These are phyloP conservation scores for Macrolepiota dolichaula DNA, from an alignment of 768 basidiomycete species.

Conservation along the genomic window DNA sequence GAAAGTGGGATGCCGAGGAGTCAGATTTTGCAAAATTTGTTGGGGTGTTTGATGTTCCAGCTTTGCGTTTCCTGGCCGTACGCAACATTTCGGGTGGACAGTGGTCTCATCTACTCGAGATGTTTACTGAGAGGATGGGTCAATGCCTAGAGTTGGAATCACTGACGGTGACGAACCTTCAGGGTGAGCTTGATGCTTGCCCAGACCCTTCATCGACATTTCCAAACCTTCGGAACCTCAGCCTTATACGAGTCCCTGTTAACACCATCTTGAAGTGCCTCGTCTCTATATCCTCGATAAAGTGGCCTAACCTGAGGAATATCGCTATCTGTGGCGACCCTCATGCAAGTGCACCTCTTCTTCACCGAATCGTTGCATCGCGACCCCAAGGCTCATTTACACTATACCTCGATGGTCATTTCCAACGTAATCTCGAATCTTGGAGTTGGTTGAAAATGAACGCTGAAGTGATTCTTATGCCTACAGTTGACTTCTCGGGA, in stretches of 20 bases:
- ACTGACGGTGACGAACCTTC: conserved; percentile 9
- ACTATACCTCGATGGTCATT: conserved; percentile 20
- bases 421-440: conserved; percentile 21
- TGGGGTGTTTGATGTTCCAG: conserved; percentile 19
- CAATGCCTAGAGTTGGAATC: conserved; percentile 10
- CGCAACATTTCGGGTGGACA: conserved; percentile 7
- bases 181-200: not conserved
- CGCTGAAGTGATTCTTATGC: conserved; percentile 17
- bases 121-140: conserved; percentile 7
- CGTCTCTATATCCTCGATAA: not conserved
- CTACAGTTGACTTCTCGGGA: not conserved
- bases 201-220: conserved; percentile 20
- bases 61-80: conserved; percentile 6
- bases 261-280: conserved; percentile 23
- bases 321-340: conserved; percentile 22
- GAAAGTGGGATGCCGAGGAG: not conserved
- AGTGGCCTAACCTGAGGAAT: conserved; percentile 21
- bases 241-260: conserved; percentile 19
- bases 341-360: conserved; percentile 22
- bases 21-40: conserved; percentile 22
- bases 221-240: conserved; percentile 22
- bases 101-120: conserved; percentile 6
- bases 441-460: conserved; percentile 25
- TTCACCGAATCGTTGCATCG: conserved; percentile 21
- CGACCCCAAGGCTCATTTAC: conserved; percentile 18